Evolutionary conservation across 345 rosid species (phyloP).

Genomic region (Salix arbutifolia): DNA sequence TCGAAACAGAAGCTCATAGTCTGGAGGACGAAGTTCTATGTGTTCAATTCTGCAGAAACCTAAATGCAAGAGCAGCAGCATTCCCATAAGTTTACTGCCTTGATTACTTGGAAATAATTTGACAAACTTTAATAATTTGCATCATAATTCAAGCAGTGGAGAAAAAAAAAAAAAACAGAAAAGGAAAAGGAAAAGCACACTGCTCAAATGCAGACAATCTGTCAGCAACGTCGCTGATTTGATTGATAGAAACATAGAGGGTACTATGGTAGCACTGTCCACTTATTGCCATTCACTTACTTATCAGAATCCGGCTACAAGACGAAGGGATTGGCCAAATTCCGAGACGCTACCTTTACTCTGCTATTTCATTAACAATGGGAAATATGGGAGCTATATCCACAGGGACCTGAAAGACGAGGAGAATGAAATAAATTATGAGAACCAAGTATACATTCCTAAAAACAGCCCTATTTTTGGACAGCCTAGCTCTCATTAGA

Average conservation of each 20-base stretch:
- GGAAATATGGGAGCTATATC: slow-evolving; percentile 75
- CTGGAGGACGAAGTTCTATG: no score
- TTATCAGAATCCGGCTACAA: background rate
- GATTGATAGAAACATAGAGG: background rate
- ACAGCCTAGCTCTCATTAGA: background rate
- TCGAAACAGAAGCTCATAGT: no score
- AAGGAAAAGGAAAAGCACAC: background rate
- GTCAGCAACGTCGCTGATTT: background rate
- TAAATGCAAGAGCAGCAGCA: slow-evolving; percentile 1
- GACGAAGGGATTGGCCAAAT: background rate
- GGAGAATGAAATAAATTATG: background rate
- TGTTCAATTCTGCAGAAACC: no score
- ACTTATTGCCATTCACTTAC: background rate
- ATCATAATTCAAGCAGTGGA: background rate
- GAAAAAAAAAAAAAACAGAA: background rate
- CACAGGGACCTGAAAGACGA: slow-evolving; percentile 59
- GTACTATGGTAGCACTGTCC: no score
- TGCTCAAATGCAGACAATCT: background rate
- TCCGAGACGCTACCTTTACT: slow-evolving; percentile 9
- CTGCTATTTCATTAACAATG: slow-evolving; percentile 33
- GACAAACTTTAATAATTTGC: background rate
- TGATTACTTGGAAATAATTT: no score
- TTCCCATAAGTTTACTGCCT: no score
- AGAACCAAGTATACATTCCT: no score
- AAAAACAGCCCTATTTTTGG: no score